Base-by-base conservation (phyloP, 768 basidiomycete species). In the Naganishia onofrii region DNA sequence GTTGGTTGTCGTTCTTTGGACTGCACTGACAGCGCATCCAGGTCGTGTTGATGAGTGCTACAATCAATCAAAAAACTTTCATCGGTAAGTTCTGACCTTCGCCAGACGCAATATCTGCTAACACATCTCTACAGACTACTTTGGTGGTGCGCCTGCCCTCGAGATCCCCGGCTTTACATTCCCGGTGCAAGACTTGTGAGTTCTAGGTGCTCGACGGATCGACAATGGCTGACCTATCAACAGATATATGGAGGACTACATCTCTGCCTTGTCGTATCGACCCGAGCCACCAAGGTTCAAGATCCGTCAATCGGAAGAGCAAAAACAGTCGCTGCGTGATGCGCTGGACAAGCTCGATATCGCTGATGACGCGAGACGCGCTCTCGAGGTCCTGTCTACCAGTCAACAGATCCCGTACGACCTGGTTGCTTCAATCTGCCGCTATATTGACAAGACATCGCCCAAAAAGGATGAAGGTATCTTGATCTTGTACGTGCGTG, bases 1-100 rank as follows among this genome's bases (percentile, higher is more conserved):
- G n/a, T 51, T 19, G 32, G 12, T 12, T 26, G 46, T 66, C 51
- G n/a, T n/a, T n/a, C n/a, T n/a, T 3, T 23, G 7, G n/a, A 36
- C 21, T 12, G 19, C 15, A 31, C 38, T 12, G 31, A 21, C 42
- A 32, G 19, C 53, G 71, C 66, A 31, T 2, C 63, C 63, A 78
- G 77, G 84, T 97, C 26, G 82, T 94, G 26, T 84, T 95, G 55
- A 96, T 96, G 93, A 92, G 90, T 36, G 94, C 94, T 5, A 97
- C 94, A 0, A 94, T 95, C 80, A 94, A 96, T 75, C 91, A 93
- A 70, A 85, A 90, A 72, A 86, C 84, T n/a, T 93, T 93, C 48
- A 63, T 70, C 34, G 36, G 60, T 63, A 29, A 10, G 60, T 63
- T 12, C 12, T 23, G 4, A 23, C 3, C 53, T 23, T 34, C 15